These are phyloP conservation scores for Candida sonorensis DNA, from an alignment of 805 yeast species.

Conservation along the genomic window DNA sequence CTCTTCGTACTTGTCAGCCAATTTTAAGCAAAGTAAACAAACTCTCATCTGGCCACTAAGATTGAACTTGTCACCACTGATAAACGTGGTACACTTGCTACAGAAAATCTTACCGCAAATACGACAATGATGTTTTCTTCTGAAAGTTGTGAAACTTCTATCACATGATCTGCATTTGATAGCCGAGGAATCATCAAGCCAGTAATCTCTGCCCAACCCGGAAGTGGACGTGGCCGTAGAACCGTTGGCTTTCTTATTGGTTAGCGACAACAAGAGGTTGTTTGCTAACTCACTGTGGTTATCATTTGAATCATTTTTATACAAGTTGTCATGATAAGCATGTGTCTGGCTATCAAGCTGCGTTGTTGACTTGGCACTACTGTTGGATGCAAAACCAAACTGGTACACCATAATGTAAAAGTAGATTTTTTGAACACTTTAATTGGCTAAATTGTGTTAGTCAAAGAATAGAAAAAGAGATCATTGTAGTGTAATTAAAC, in stretches of 20 bases:
- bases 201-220: constrained; percentile 69
- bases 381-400: constrained; percentile 13
- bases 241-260: constrained; percentile 14
- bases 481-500: too few species aligned
- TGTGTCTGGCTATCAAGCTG: constrained; percentile 18
- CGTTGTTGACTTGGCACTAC: constrained; percentile 18
- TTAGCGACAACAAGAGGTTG: constrained; percentile 16
- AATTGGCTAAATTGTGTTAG: not conserved
- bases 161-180: constrained; percentile 83
- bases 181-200: constrained; percentile 96
- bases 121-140: constrained; percentile 92
- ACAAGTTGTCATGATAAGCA: constrained; percentile 6
- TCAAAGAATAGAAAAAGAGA: too few species aligned
- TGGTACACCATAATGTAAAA: constrained; percentile 4
- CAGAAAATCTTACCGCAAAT: constrained; percentile 96
- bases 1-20: constrained; percentile 62
- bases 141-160: constrained; percentile 70
- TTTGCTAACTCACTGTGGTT: constrained; percentile 19
- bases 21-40: constrained; percentile 62
- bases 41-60: constrained; percentile 66
- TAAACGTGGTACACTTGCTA: constrained; percentile 66
- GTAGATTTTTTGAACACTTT: not conserved
- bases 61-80: constrained; percentile 60
- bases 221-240: too few species aligned
- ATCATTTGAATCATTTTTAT: constrained; percentile 6